Base-by-base conservation (phyloP, 805 yeast species). In the Ascoidea rubescens region DNA sequence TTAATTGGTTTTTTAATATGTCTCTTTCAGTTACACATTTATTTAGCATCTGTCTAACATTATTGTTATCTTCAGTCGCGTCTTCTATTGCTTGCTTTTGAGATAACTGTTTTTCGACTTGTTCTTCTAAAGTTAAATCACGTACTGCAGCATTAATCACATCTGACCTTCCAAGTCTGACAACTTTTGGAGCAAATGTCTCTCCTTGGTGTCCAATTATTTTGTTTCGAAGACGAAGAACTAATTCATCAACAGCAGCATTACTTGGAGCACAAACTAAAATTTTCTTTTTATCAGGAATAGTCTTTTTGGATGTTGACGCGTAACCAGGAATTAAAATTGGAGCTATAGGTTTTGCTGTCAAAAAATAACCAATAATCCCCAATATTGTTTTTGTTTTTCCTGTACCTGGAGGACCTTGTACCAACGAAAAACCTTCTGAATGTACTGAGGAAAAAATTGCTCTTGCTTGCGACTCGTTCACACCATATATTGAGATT, bases 351-450 rank as follows among this genome's bases (percentile, higher is more conserved):
- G 60, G 53, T 32, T 60, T 65, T 5, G 63, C 64, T 1, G 87
- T 75, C 47, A 86, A 64, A 54, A 81, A 79, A 52, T 88, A 79
- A 0, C 97, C 96, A 37, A 91, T 78, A 50, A 91, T 82, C 30
- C 97, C 97, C 48, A 93, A 65, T 67, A 95, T 93, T 0, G 99
- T 93, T 64, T 91, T 95, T 1, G 99, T 95, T 65, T 93, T 93
- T 71, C 99, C 99, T 0, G 98, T 91, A 66, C 99, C 99, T 0
- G 99, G 99, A 0, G 99, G 99, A 53, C 97, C 99, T 68, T 93
- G 99, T 64, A 93, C 90, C 51, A 93, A 71, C 0, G 95, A 82
- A 62, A 93, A 88, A 0, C 99, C 99, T 1, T 72, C 71, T 6
- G 76, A 71, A 30, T 71, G 64, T 33, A 80, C 78, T 0, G 96